Evolutionary conservation across 1,284 basidiomycete species (phyloP).

Genomic region (Rhizopogon parksii): DNA sequence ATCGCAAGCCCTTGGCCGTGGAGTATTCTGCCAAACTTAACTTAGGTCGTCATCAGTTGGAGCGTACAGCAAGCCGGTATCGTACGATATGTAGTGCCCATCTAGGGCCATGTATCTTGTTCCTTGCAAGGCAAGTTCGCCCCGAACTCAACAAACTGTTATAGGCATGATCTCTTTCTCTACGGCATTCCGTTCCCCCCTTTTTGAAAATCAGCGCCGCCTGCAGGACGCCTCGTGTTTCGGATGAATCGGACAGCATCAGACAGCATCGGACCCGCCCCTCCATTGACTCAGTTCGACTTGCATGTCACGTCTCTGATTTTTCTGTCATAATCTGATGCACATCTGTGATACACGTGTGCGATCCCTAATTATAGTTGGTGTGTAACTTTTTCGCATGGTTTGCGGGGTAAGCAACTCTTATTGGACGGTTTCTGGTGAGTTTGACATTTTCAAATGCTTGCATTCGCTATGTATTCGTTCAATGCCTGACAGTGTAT

Average conservation of each 20-base stretch:
- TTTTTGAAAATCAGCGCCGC: neutral
- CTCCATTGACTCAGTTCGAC: neutral
- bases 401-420: no score
- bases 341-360: neutral
- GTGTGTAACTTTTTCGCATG: no score
- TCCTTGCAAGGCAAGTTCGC: neutral
- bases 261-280: neutral
- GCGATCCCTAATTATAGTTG: neutral
- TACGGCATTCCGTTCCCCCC: neutral
- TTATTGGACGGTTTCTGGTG: no score
- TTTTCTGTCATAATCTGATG: neutral
- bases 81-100: neutral
- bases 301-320: neutral
- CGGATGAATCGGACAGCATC: neutral
- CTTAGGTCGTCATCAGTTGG: neutral
- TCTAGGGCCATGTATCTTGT: neutral
- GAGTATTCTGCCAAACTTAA: neutral
- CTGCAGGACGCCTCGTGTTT: neutral
- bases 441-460: neutral
- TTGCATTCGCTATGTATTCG: no score
- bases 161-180: neutral
- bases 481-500: neutral
- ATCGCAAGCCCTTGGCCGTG: no score
- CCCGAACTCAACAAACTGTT: neutral
- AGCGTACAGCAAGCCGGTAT: neutral